These are phyloP conservation scores for Stagonosporopsis cucurbitacearum DNA, from an alignment of 2,329 filamentous ascomycete genomes.

Conservation along the genomic window DNA sequence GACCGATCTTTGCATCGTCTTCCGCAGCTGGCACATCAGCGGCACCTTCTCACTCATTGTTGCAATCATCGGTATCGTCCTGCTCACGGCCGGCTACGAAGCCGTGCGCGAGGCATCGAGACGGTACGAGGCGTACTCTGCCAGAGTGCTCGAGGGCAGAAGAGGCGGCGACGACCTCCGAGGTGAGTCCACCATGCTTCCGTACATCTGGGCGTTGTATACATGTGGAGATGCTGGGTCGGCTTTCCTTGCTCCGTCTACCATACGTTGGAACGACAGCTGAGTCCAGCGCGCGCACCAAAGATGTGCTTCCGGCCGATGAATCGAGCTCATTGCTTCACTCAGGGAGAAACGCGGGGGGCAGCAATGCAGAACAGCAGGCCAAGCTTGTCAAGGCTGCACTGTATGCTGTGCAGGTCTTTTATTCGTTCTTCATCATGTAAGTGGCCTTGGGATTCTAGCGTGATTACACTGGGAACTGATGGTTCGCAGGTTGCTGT, in stretches of 20 bases:
- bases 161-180: conserved; percentile 39
- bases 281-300: conserved; percentile 34
- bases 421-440: conserved; percentile 99
- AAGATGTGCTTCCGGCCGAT: conserved; percentile 34
- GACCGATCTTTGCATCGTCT: conserved; percentile 93
- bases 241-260: conserved; percentile 18
- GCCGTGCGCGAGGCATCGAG: conserved; percentile 78
- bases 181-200: conserved; percentile 36
- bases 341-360: conserved; percentile 67
- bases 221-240: not conserved
- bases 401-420: conserved; percentile 91
- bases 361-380: conserved; percentile 67
- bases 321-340: conserved; percentile 73
- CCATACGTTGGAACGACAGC: conserved; percentile 26
- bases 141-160: conserved; percentile 31
- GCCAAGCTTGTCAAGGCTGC: conserved; percentile 80
- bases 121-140: conserved; percentile 69
- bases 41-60: conserved; percentile 76
- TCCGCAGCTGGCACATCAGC: conserved; percentile 86
- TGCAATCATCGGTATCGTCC: conserved; percentile 81
- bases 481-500: conserved; percentile 75
- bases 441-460: conserved; percentile 58
- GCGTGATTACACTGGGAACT: conserved; percentile 2
- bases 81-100: conserved; percentile 92
- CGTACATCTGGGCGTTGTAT: not conserved